These are phyloP conservation scores for Cryptococcus sp. DNA, from an alignment of 1,284 basidiomycete genomes.

Conservation along the genomic window DNA sequence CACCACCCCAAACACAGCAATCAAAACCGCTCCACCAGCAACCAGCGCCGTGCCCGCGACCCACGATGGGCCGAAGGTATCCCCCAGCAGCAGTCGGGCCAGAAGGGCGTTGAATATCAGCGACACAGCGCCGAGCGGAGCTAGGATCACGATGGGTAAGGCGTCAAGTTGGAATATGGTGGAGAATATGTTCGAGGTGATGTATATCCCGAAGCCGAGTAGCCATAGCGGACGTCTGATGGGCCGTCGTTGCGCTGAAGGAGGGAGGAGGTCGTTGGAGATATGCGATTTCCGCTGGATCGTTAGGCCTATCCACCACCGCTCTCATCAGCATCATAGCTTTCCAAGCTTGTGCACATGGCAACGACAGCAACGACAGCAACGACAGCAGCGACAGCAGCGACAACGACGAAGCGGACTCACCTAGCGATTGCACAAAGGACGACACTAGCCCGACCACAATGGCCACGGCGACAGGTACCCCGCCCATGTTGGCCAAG, in stretches of 20 bases:
- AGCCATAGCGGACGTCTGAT: constrained; percentile 82
- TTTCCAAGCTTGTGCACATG: neutral
- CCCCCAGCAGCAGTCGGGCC: constrained; percentile 80
- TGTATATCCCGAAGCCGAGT: constrained; percentile 79
- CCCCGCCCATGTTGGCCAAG: constrained; percentile 30
- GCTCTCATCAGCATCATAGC: neutral
- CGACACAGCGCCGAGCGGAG: constrained; percentile 86
- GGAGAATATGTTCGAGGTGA: constrained; percentile 78
- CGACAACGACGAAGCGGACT: neutral
- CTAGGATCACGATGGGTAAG: constrained; percentile 87
- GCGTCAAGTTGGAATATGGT: constrained; percentile 94
- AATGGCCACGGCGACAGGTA: constrained; percentile 63
- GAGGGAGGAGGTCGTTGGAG: constrained; percentile 72
- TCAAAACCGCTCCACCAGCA: constrained; percentile 82
- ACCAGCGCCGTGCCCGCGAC: constrained; percentile 83
- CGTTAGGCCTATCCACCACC: constrained; percentile 64
- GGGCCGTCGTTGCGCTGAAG: constrained; percentile 66
- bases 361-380: neutral
- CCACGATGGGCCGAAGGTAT: constrained; percentile 82
- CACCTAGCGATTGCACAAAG: constrained; percentile 81
- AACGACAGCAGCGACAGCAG: neutral
- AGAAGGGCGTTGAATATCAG: constrained; percentile 95
- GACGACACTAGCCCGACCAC: constrained; percentile 80
- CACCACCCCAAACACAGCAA: constrained; percentile 89
- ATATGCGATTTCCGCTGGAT: constrained; percentile 95